These are phyloP conservation scores for Rhizoclosmatium sp. DNA, from an alignment of 192 early-diverging fungal genomes.

Conservation along the genomic window DNA sequence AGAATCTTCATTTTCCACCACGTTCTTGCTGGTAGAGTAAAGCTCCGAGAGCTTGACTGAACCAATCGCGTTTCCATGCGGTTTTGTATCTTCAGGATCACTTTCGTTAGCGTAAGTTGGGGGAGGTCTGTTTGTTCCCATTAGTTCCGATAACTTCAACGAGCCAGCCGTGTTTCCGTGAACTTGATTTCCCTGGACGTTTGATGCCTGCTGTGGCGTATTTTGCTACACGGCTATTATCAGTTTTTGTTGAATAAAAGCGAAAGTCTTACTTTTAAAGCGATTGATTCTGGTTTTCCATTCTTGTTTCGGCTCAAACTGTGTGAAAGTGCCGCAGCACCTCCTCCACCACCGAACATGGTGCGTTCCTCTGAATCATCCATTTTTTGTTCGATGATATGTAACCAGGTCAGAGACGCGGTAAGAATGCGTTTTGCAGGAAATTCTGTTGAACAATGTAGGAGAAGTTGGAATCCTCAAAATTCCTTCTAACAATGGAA, in stretches of 20 bases:
- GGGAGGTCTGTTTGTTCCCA: neutral
- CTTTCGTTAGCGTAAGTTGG: neutral
- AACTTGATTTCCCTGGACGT: neutral
- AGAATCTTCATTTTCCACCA: neutral
- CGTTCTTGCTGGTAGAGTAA: no score
- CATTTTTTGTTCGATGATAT: no score
- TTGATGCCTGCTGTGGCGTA: neutral
- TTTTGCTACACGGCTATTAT: neutral
- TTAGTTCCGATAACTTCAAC: neutral
- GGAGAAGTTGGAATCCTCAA: no score
- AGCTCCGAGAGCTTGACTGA: neutral
- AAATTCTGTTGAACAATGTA: no score
- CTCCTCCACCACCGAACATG: no score
- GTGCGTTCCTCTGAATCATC: no score
- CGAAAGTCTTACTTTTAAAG: neutral
- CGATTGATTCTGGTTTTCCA: neutral
- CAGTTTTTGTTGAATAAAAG: neutral
- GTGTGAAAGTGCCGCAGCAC: no score
- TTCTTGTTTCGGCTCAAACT: neutral
- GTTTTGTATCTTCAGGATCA: neutral
- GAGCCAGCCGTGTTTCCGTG: constrained; percentile 1
- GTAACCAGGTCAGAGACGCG: no score
- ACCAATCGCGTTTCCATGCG: neutral
- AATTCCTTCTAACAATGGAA: no score
- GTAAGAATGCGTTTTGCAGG: no score